Conservation (phyloP, 768 basidiomycete genomes). For the Lactarius akahatsu region DNA sequence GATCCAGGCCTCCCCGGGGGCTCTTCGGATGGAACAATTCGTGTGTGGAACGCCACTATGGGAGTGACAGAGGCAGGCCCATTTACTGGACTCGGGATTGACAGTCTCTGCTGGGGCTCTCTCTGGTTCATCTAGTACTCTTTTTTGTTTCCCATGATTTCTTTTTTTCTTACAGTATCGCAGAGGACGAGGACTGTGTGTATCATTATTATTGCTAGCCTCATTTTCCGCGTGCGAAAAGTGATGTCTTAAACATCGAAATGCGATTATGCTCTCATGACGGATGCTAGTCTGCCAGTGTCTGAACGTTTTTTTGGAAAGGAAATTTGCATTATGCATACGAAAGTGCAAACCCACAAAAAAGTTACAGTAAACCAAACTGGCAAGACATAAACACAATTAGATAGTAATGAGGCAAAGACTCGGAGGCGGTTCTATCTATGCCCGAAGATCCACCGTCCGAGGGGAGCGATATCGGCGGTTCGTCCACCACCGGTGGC, state of each 20-base stretch:
- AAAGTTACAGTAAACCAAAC: background rate
- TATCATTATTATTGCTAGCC: conserved; percentile 27
- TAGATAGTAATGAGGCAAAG: background rate
- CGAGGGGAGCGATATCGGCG: conserved; percentile 27
- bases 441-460: conserved; percentile 35
- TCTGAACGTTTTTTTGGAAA: background rate
- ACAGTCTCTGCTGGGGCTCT: background rate
- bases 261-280: background rate
- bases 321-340: conserved; percentile 9
- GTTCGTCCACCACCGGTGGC: conserved; percentile 25
- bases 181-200: conserved; percentile 27
- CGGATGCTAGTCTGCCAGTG: background rate
- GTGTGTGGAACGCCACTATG: no score
- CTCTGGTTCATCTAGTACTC: conserved; percentile 20
- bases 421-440: conserved; percentile 24
- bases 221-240: conserved; percentile 22
- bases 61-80: no score
- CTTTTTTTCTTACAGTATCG: conserved; percentile 8
- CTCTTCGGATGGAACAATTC: background rate
- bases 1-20: background rate
- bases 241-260: conserved; percentile 10
- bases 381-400: background rate
- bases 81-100: background rate
- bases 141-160: background rate
- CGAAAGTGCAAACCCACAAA: background rate